Percentiles rank a stretch among this genome's conserved stretches.
phyloP scores from a whole-genome alignment of 164 flowering plant species.

The Chloranthus sessilifolius region DNA sequence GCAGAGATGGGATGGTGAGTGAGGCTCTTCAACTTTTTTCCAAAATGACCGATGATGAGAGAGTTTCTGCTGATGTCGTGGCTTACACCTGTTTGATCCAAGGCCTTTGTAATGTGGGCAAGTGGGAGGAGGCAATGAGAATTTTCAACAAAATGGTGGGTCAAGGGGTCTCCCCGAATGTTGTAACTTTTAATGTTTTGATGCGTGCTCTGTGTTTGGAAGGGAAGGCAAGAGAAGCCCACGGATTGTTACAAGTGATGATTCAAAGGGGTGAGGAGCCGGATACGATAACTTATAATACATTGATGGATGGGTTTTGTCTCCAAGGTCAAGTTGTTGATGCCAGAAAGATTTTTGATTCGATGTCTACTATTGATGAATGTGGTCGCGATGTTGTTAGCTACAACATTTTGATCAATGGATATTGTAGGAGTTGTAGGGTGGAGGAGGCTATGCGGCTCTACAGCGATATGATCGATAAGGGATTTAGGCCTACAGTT shows the following conservation, averaged over 20 bases:
- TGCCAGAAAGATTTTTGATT: constrained; percentile 30
- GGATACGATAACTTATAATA: constrained; percentile 4
- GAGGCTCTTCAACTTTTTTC: constrained; percentile 16
- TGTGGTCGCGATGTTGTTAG: constrained; percentile 24
- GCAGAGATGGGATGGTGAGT: constrained; percentile 12
- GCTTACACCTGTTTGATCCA: constrained; percentile 11
- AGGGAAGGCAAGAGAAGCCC: constrained; percentile 11
- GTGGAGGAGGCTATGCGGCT: constrained; percentile 31
- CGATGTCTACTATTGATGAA: no score
- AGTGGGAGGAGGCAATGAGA: constrained; percentile 8
- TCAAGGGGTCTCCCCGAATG: constrained; percentile 4
- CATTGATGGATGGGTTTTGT: constrained; percentile 13
- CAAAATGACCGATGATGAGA: constrained; percentile 7
- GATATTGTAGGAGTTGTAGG: constrained; percentile 27
- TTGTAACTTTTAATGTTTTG: constrained; percentile 5
- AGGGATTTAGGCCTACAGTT: constrained; percentile 29
- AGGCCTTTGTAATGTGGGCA: constrained; percentile 8
- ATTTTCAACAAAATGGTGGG: constrained; percentile 7
- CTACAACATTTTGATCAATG: constrained; percentile 42
- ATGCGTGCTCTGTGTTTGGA: constrained; percentile 9
- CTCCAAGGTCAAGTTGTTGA: constrained; percentile 14
- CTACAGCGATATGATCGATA: constrained; percentile 25
- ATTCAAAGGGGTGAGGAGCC: constrained; percentile 3
- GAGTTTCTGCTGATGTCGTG: constrained; percentile 11
- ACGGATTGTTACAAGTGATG: constrained; percentile 6